Percentiles rank a stretch among this genome's conserved stretches.
Evolutionary conservation across 768 basidiomycete genomes (phyloP).

Genomic region (Pisolithus albus): DNA sequence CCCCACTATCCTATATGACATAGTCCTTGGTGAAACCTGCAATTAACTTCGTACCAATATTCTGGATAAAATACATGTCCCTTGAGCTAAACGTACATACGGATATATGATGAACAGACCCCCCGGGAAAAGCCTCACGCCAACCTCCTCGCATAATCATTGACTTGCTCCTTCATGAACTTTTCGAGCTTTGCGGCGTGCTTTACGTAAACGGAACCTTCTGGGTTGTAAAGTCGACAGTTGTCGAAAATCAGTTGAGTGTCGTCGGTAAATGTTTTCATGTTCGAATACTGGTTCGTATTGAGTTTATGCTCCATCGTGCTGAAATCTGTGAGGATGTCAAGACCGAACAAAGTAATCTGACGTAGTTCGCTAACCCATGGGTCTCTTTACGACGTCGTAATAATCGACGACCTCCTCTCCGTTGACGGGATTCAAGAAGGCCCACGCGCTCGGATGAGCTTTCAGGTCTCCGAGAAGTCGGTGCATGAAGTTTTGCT

Average conservation of each 20-base stretch:
- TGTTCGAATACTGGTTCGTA: constrained; percentile 69
- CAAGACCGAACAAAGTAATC: background rate
- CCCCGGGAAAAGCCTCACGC: constrained; percentile 1
- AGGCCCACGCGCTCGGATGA: constrained; percentile 84
- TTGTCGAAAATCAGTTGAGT: constrained; percentile 84
- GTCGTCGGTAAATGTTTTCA: constrained; percentile 73
- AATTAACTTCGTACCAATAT: too few species aligned
- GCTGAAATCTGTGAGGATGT: constrained; percentile 53
- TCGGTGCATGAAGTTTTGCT: constrained; percentile 65
- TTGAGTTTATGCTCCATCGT: constrained; percentile 91
- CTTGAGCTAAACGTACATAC: too few species aligned
- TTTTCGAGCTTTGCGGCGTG: constrained; percentile 82
- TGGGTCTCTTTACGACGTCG: constrained; percentile 81
- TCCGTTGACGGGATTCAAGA: constrained; percentile 69
- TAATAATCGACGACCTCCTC: constrained; percentile 86
- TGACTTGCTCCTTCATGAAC: constrained; percentile 53
- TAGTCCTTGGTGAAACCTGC: too few species aligned
- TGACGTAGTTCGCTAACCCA: constrained; percentile 55
- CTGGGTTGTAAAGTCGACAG: constrained; percentile 82
- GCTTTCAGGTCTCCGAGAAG: constrained; percentile 72
- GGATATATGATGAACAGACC: background rate
- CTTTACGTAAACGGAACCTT: constrained; percentile 70
- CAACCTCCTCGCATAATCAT: constrained; percentile 19
- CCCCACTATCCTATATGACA: too few species aligned
- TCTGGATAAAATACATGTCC: too few species aligned